A percentile compares a stretch with the other conserved stretches of the same genome.
These are phyloP conservation scores for Fusarium citri DNA, from an alignment of 2,329 filamentous ascomycete species.

Conservation along the genomic window DNA sequence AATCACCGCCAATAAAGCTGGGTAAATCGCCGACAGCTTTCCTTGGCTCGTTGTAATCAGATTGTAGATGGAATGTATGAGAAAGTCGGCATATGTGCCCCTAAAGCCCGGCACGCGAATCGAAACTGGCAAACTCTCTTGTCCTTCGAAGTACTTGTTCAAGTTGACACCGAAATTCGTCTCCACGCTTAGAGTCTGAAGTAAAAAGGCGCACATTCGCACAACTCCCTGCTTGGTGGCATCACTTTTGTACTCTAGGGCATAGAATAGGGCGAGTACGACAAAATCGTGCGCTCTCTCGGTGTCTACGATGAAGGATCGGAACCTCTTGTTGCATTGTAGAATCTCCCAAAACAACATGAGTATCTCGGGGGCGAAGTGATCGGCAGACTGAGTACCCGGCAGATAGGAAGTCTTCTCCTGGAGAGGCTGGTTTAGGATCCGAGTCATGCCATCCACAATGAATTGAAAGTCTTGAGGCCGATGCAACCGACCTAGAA, in stretches of 20 bases:
- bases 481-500: slow-evolving; percentile 87
- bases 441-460: slow-evolving; percentile 91
- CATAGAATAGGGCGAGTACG: slow-evolving; percentile 90
- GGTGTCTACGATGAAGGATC: slow-evolving; percentile 96
- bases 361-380: slow-evolving; percentile 94
- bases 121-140: slow-evolving; percentile 84
- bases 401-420: slow-evolving; percentile 90
- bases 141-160: slow-evolving; percentile 88
- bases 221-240: slow-evolving; percentile 90
- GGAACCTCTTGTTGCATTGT: slow-evolving; percentile 97
- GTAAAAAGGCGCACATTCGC: slow-evolving; percentile 95
- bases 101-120: slow-evolving; percentile 87
- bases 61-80: slow-evolving; percentile 93
- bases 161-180: slow-evolving; percentile 89
- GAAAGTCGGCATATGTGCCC: slow-evolving; percentile 92
- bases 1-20: slow-evolving; percentile 89
- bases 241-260: slow-evolving; percentile 88
- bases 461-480: slow-evolving; percentile 98
- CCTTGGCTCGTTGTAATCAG: slow-evolving; percentile 93
- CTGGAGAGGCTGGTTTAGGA: slow-evolving; percentile 92
- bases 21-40: slow-evolving; percentile 90
- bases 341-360: slow-evolving; percentile 98
- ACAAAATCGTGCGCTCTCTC: slow-evolving; percentile 94
- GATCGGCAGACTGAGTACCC: slow-evolving; percentile 80
- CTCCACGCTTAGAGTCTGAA: slow-evolving; percentile 95